Base-by-base conservation (phyloP, 1,284 basidiomycete species). In the Irpex sp. region DNA sequence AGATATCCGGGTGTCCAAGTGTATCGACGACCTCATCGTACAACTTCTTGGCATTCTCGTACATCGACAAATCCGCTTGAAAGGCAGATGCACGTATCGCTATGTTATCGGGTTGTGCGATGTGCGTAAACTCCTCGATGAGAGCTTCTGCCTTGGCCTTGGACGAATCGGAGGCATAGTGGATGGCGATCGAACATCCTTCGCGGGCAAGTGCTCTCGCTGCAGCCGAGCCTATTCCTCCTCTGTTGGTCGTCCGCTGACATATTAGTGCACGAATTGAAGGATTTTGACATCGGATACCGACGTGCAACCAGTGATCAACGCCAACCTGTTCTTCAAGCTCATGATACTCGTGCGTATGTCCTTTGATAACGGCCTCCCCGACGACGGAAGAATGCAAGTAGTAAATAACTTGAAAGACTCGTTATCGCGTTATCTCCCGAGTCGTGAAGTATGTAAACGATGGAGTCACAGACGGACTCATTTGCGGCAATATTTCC, bases 151-250 rank as follows among this genome's bases (percentile, higher is more conserved):
- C 76, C 17, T 68, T 71, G 0, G 75, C 77, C 59, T 74, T 72
- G 0, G 66, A 71, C 46, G 70, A 66, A 6, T 78, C 72, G 1
- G 77, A 72, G 61, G 78, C 74, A 70, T 82, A 83, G 69, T 85
- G 83, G 19, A 85, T 76, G 5, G 83, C 83, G 66, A 84, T 80
- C 33, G 77, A 78, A 63, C 81, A 80, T 2, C 83, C 83, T n/a
- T 71, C 76, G 0, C 72, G 68, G 1, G 81, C 83, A 17, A 85
- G 74, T 11, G 75, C 70, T 5, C 77, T 68, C 0, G 83, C 81
- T 1, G 81, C 83, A 2, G 83, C 82, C 59, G 73, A 72, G 3
- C 83, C 83, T 51, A 85, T 84, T 0, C 83, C 83, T 1, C 83
- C 83, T 6, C 82, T 84, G 65, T 31, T 37, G 59, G 49, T 15